These are phyloP conservation scores for Geotrichum phurueaensis DNA, from an alignment of 1,139 yeast species.

Conservation along the genomic window DNA sequence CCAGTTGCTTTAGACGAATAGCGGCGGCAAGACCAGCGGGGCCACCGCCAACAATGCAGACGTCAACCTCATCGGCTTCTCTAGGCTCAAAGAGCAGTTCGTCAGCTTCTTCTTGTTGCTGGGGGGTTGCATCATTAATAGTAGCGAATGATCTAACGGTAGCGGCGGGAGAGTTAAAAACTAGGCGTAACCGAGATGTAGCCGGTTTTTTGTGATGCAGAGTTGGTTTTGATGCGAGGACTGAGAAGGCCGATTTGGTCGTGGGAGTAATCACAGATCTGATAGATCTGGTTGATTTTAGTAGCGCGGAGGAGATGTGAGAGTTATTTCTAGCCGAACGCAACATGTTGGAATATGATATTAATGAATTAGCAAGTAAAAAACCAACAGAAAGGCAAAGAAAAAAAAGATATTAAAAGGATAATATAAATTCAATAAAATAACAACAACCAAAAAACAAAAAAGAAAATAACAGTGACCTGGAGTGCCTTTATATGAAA, in stretches of 20 bases:
- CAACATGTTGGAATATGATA: not conserved
- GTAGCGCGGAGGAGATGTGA: not conserved
- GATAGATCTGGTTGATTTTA: not conserved
- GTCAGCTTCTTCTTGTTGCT: conserved; percentile 16
- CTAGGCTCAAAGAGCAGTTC: conserved; percentile 46
- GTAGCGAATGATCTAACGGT: conserved; percentile 9
- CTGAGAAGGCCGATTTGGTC: not conserved
- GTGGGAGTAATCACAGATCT: not conserved
- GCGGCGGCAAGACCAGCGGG: conserved; percentile 97
- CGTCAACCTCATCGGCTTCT: conserved; percentile 80
- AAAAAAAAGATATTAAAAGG: not conserved
- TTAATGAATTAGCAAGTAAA: not conserved
- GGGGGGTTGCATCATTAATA: conserved; percentile 16
- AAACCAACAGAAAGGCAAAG: not conserved
- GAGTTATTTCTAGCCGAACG: conserved; percentile 1
- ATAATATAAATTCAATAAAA: not conserved
- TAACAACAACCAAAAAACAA: not conserved
- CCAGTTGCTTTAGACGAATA: conserved; percentile 77
- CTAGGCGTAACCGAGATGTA: not conserved
- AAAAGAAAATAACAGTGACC: not conserved
- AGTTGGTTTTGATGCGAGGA: not conserved
- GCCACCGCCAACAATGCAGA: conserved; percentile 95
- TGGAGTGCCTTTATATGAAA: not conserved
- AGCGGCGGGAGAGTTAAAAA: not conserved
- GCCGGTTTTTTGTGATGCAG: not conserved